Evolutionary conservation across 2,329 filamentous ascomycete genomes (phyloP).

Genomic region (Pestalotiopsis sp.): DNA sequence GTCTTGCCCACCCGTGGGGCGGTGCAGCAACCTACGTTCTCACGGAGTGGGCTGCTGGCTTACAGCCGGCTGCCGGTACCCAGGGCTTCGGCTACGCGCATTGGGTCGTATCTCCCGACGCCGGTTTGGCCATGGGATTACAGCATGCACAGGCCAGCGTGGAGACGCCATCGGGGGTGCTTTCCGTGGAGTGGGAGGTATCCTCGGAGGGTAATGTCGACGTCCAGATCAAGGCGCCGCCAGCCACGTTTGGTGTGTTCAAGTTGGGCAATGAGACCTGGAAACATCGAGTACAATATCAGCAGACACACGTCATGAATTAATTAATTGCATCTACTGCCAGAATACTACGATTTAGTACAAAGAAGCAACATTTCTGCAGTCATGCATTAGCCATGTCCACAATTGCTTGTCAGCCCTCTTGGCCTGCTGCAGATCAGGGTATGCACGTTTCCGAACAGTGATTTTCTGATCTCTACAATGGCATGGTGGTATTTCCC

Average conservation of each 20-base stretch:
- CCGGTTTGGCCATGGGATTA: slow-evolving; percentile 28
- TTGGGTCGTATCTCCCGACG: slow-evolving; percentile 29
- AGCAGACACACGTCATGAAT: background rate
- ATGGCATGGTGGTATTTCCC: background rate
- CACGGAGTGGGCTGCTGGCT: slow-evolving; percentile 35
- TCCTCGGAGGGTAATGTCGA: background rate
- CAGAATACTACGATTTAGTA: background rate
- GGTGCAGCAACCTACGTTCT: slow-evolving; percentile 47
- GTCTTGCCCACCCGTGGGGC: slow-evolving; percentile 45
- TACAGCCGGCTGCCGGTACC: slow-evolving; percentile 20
- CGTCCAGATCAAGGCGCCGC: slow-evolving; percentile 18
- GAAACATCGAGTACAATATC: slow-evolving; percentile 9
- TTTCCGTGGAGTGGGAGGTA: slow-evolving; percentile 24
- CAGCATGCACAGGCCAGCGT: slow-evolving; percentile 26
- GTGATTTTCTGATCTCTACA: background rate
- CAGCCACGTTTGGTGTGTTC: slow-evolving; percentile 16
- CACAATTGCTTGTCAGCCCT: background rate
- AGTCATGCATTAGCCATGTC: background rate
- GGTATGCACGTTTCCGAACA: background rate
- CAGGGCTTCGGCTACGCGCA: slow-evolving; percentile 26
- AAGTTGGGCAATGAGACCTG: slow-evolving; percentile 12
- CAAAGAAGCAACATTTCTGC: background rate
- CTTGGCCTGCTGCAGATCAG: background rate
- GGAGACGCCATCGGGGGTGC: slow-evolving; percentile 27
- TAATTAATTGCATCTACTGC: background rate